These are phyloP conservation scores for Pseudozyma hubeiensis DNA, from an alignment of 1,284 basidiomycete species.

Conservation along the genomic window DNA sequence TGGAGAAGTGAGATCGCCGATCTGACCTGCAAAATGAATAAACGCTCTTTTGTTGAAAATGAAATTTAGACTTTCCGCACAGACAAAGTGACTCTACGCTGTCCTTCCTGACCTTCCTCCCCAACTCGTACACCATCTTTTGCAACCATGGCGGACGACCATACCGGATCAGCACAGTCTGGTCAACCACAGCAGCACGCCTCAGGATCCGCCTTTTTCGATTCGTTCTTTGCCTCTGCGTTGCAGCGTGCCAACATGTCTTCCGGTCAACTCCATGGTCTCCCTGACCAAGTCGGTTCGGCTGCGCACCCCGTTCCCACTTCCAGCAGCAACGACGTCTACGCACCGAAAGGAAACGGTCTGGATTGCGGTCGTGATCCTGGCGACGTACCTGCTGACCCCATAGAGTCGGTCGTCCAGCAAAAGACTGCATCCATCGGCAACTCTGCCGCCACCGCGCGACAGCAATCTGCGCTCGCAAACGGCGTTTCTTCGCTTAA, in stretches of 20 bases:
- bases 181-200: not conserved
- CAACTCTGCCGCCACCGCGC: not conserved
- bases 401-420: too few relatives aligned
- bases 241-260: slow-evolving; percentile 49
- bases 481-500: slow-evolving; percentile 39
- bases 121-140: slow-evolving; percentile 15
- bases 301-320: slow-evolving; percentile 27
- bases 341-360: slow-evolving; percentile 45
- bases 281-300: slow-evolving; percentile 8
- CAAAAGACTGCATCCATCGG: not conserved
- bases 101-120: slow-evolving; percentile 2
- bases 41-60: not conserved
- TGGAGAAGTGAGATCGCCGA: slow-evolving; percentile 8
- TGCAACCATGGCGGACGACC: slow-evolving; percentile 1
- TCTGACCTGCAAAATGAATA: not conserved
- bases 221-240: slow-evolving; percentile 48
- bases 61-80: slow-evolving; percentile 13
- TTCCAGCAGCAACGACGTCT: slow-evolving; percentile 15
- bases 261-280: slow-evolving; percentile 27
- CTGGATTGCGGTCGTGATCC: slow-evolving; percentile 51
- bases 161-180: slow-evolving; percentile 5
- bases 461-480: slow-evolving; percentile 26
- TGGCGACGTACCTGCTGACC: slow-evolving; percentile 23
- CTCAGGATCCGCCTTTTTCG: slow-evolving; percentile 44
- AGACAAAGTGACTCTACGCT: not conserved